Percentiles rank a stretch among this genome's conserved stretches.
phyloP scores from a whole-genome alignment of 2,329 filamentous ascomycete species.

The Aspergillaceae sp. region DNA sequence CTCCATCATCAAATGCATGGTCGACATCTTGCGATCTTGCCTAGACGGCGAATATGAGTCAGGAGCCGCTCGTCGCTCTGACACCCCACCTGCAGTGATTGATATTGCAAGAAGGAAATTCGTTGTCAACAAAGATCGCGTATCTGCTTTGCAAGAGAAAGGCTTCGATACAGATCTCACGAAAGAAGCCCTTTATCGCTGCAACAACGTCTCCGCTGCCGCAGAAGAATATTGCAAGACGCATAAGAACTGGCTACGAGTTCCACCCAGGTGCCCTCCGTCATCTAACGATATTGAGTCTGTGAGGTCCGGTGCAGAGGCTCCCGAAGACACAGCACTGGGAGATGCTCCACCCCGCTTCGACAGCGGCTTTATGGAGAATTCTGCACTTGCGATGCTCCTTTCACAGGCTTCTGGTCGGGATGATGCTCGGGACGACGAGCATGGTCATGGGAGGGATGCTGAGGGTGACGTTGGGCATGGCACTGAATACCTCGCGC shows the following conservation, averaged over 20 bases:
- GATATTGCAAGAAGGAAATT: conserved; percentile 45
- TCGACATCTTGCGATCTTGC: conserved; percentile 74
- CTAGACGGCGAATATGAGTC: conserved; percentile 68
- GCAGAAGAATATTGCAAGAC: conserved; percentile 69
- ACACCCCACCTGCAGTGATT: conserved; percentile 46
- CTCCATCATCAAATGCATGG: conserved; percentile 65
- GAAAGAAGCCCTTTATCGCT: conserved; percentile 73
- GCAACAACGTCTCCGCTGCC: conserved; percentile 54
- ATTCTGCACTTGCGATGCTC: conserved; percentile 27
- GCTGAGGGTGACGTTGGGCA: conserved; percentile 24
- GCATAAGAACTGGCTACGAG: conserved; percentile 45
- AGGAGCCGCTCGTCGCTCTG: conserved; percentile 53
- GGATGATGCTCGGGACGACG: conserved; percentile 7
- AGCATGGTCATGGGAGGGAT: conserved; percentile 14
- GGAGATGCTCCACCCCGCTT: conserved; percentile 18
- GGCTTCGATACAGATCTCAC: conserved; percentile 55
- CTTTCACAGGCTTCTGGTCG: conserved; percentile 23
- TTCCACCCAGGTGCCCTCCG: conserved; percentile 58
- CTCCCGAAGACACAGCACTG: conserved; percentile 17
- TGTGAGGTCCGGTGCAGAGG: conserved; percentile 20
- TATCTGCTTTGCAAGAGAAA: conserved; percentile 37
- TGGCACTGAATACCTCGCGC: conserved; percentile 30
- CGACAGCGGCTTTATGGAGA: conserved; percentile 18
- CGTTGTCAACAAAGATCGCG: conserved; percentile 41
- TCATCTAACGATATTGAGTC: conserved; percentile 48